A percentile compares a stretch with the other conserved stretches of the same genome.
Evolutionary conservation across 129 eudicot genomes (phyloP).

Genomic region (Helichrysum umbraculigerum): DNA sequence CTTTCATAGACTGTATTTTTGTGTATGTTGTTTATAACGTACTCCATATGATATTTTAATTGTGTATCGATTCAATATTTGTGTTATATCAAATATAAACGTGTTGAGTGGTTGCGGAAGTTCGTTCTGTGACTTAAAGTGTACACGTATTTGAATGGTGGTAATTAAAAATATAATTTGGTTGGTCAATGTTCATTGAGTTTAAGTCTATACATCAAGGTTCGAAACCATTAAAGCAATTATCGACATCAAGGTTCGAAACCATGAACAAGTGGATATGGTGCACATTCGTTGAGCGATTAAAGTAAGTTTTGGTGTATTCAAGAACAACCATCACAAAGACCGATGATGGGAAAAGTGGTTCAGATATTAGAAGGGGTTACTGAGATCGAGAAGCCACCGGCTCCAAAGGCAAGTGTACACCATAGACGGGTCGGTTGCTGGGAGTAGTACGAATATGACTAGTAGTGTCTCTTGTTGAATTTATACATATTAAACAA

Average conservation of each 20-base stretch:
- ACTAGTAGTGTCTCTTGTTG: conserved; percentile 63
- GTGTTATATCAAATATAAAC: too few relatives aligned
- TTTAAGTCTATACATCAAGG: too few relatives aligned
- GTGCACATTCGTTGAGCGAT: conserved; percentile 63
- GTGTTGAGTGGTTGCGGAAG: too few relatives aligned
- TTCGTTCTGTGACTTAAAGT: too few relatives aligned
- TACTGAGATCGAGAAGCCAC: conserved; percentile 63
- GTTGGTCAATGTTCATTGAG: too few relatives aligned
- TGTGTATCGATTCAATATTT: too few relatives aligned
- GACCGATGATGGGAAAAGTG: conserved; percentile 94
- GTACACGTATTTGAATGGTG: too few relatives aligned
- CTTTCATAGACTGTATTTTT: too few relatives aligned
- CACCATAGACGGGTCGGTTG: conserved; percentile 47
- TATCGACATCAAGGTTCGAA: conserved; percentile 50
- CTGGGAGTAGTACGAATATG: conserved; percentile 43
- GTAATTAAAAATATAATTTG: too few relatives aligned
- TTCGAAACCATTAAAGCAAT: conserved; percentile 38
- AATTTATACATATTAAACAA: too few relatives aligned
- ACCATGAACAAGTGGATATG: conserved; percentile 49
- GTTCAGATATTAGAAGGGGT: conserved; percentile 94
- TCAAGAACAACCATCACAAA: conserved; percentile 81
- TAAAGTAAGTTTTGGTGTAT: conserved; percentile 88
- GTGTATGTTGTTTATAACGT: too few relatives aligned
- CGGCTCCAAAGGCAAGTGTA: conserved; percentile 65
- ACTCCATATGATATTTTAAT: too few relatives aligned